Percentiles rank a stretch among this genome's conserved stretches.
Conservation (phyloP, 2,329 filamentous ascomycete species). For the Sclerotiophoma versabilis region DNA sequence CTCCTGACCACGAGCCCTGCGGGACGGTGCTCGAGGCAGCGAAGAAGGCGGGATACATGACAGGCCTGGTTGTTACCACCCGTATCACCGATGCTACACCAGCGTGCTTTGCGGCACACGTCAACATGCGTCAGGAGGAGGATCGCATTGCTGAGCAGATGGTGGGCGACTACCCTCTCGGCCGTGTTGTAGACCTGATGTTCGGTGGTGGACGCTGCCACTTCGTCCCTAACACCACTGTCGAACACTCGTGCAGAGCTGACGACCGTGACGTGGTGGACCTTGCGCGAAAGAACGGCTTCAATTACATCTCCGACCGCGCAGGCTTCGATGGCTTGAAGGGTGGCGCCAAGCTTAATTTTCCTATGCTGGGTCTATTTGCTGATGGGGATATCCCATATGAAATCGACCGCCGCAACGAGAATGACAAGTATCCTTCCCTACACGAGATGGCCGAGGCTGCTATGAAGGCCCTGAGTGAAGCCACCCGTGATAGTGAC, state of each 20-base stretch:
- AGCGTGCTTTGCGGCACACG: slow-evolving; percentile 92
- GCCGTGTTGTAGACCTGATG: slow-evolving; percentile 88
- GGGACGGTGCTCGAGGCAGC: slow-evolving; percentile 94
- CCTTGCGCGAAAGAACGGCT: slow-evolving; percentile 79
- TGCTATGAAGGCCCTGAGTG: slow-evolving; percentile 78
- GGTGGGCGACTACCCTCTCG: slow-evolving; percentile 85
- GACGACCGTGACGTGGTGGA: slow-evolving; percentile 79
- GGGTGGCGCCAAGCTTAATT: slow-evolving; percentile 69
- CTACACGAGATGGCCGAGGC: slow-evolving; percentile 89
- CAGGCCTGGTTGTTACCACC: slow-evolving; percentile 93
- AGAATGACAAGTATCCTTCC: slow-evolving; percentile 82
- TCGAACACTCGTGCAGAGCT: slow-evolving; percentile 76
- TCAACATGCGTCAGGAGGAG: slow-evolving; percentile 78
- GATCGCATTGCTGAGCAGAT: slow-evolving; percentile 93
- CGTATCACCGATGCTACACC: slow-evolving; percentile 95
- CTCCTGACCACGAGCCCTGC: slow-evolving; percentile 85
- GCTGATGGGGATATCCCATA: slow-evolving; percentile 85
- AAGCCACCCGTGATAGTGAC: slow-evolving; percentile 81
- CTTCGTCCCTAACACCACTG: slow-evolving; percentile 82
- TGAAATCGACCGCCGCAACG: slow-evolving; percentile 85
- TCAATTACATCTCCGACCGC: slow-evolving; percentile 77
- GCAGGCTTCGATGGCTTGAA: slow-evolving; percentile 77
- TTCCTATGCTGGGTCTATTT: slow-evolving; percentile 87
- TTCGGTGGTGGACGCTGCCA: slow-evolving; percentile 92
- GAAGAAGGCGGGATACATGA: slow-evolving; percentile 88